Evolutionary conservation across 169 alveolate genomes (phyloP).

Genomic region (Toxoplasma gondii): DNA sequence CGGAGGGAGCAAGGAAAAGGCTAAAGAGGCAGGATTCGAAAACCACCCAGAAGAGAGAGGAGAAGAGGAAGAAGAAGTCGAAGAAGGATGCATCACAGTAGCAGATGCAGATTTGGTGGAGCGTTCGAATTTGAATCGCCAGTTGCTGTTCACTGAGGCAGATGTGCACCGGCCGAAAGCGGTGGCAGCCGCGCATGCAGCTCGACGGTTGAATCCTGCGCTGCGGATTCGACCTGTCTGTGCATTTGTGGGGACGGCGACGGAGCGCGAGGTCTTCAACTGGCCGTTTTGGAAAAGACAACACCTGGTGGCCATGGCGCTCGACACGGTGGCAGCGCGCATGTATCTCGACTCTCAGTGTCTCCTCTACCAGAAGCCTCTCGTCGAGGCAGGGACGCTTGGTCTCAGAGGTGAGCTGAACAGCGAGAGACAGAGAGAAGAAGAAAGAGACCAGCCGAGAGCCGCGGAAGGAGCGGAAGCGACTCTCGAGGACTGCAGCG

Average conservation of each 20-base stretch:
- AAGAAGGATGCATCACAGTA: constrained; percentile 78
- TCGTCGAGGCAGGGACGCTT: constrained; percentile 98
- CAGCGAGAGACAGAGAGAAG: neutral
- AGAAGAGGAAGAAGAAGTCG: neutral
- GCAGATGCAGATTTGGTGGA: constrained; percentile 98
- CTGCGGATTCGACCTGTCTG: constrained; percentile 32
- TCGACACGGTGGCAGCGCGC: constrained; percentile 88
- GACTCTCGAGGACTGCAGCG: neutral
- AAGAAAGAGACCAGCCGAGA: neutral
- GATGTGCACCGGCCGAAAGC: constrained; percentile 68
- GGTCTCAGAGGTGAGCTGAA: constrained; percentile 96
- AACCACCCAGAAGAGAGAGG: neutral
- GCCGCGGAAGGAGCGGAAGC: neutral
- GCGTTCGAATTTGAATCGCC: constrained; percentile 96
- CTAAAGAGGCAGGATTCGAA: neutral
- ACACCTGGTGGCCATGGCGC: constrained; percentile 56
- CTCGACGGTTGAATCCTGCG: constrained; percentile 29
- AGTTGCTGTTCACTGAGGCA: constrained; percentile 92
- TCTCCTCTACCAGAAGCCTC: constrained; percentile 97
- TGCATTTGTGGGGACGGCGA: constrained; percentile 32
- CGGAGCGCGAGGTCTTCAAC: neutral
- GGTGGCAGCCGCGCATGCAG: constrained; percentile 59
- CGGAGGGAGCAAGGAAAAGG: neutral
- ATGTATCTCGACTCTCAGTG: constrained; percentile 97
- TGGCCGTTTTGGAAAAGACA: constrained; percentile 31